Evolutionary conservation across 2,329 filamentous ascomycete species (phyloP), one percentile per base, ranked within the genome.

Genomic region (Tolypocladium cylindrosporum): DNA sequence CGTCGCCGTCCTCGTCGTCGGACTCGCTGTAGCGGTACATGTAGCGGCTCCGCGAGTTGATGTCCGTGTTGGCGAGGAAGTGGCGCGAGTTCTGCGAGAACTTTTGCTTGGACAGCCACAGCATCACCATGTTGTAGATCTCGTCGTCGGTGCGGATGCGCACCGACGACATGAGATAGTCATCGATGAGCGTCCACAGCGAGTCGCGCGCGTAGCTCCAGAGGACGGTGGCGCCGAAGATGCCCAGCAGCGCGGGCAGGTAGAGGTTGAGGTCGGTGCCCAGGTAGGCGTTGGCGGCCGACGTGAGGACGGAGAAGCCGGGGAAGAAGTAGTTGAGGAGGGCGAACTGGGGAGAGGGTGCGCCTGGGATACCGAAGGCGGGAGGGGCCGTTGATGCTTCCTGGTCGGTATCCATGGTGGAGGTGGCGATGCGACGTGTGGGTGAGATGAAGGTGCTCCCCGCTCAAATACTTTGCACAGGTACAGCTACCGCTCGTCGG

Each of bases 61-160:
- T 66, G 63, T 81, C 82, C 7, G 84, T 86, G 65, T 86, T 86
- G 45, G 83, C 87, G 13, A 89, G 77, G 62, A 88, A 87, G 51
- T 79, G 78, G 16, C 83, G 82, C 0, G 85, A 81, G 6, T 74
- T 72, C 60, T 80, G 77, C 24, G 84, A 77, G 62, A 89, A 88
- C 4, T 73, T 69, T 69, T 90, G 86, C 40, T 75, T 71, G 2
- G 85, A 78, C 2, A 89, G 78, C 87, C 87, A 90, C 34, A 77
- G 78, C 84, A 89, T 88, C 45, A 89, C 66, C 65, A 88, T 87
- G 66, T 86, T 86, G 74, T 88, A 90, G 58, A 88, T 82, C 67
- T 90, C 87, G 64, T 90, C 87, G 58, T 89, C 85, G 36, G 82
- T 79, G 51, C 84, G 79, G 43, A 90, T 81, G 63, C 86, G 82